These are phyloP conservation scores for Bryoerythrophyllum caledonicum DNA, from an alignment of 225 moss, liverwort and hornwort species.

Conservation along the genomic window DNA sequence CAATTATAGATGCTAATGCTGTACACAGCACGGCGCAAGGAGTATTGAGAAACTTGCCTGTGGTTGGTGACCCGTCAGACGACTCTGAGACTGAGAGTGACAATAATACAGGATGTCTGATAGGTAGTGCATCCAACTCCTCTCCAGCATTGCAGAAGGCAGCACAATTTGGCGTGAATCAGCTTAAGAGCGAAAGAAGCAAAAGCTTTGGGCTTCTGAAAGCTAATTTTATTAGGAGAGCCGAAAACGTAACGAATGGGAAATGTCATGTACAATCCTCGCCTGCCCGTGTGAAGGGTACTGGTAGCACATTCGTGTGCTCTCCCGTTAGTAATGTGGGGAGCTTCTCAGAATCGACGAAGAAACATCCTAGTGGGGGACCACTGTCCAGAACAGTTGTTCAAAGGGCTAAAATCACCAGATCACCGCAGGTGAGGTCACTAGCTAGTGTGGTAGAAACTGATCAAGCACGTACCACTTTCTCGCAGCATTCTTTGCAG, in stretches of 20 bases:
- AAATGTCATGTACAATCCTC: neutral
- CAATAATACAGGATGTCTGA: constrained; percentile 35
- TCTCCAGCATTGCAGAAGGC: constrained; percentile 18
- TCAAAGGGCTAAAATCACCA: constrained; percentile 39
- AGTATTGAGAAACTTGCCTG: constrained; percentile 24
- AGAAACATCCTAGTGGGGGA: constrained; percentile 26
- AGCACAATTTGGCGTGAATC: constrained; percentile 15
- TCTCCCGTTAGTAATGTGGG: constrained; percentile 20
- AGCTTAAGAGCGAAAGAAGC: constrained; percentile 31
- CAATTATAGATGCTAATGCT: constrained; percentile 23
- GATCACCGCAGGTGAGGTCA: constrained; percentile 48
- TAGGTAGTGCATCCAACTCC: constrained; percentile 20
- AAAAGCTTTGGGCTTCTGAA: constrained; percentile 42
- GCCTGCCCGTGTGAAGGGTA: constrained; percentile 19
- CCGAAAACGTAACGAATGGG: constrained; percentile 20
- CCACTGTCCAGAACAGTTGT: constrained; percentile 31
- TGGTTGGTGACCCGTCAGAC: constrained; percentile 29
- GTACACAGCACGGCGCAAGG: constrained; percentile 24
- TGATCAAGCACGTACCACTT: constrained; percentile 34
- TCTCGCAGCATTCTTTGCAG: constrained; percentile 20
- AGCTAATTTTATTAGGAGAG: constrained; percentile 23
- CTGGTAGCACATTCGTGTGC: constrained; percentile 20
- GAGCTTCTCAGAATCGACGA: constrained; percentile 20
- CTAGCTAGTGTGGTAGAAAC: constrained; percentile 25
- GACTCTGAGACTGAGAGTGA: constrained; percentile 64